Evolutionary conservation across 192 early-diverging fungal genomes (phyloP), one percentile per base, ranked within the genome.

Genomic region (Lobosporangium transversale): DNA sequence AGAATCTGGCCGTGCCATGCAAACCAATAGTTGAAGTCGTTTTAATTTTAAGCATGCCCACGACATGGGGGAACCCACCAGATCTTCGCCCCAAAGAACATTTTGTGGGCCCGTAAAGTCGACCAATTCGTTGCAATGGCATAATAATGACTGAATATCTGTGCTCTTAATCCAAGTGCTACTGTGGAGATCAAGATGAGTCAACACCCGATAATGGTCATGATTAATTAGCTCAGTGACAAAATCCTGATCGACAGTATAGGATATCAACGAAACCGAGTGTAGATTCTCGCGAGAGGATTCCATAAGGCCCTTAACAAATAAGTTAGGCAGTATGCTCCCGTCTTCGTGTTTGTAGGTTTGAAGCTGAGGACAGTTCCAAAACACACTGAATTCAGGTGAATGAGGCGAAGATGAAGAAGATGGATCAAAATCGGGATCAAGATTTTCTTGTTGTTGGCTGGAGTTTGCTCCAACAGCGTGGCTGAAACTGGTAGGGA

Each of bases 1-100:
- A n/a, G 66, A 68, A 53, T 68, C 66, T 3, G 66, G 66, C 44
- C 66, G 48, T 14, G 66, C 66, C 36, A 68, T 31, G 36, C 66
- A 58, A 26, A 68, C 27, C 47, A 68, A 26, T n/a, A 68, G 8
- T 29, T 43, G 44, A 10, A 68, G 27, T 20, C 23, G 31, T 12
- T 43, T 47, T 29, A 68, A 35, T 17, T 58, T 58, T 14, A 58
- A 9, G 18, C 66, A 68, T 40, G 56, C 32, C 66, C 66, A 68
- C 3, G 27, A 26, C 20, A 27, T 17, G 2, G 35, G 0, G 1
- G 66, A 68, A 7, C n/a, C 24, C 18, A 42, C 17, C 2, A 68
- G 8, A 24, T 68, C 66, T n/a, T 68, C 66, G 1, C 66, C 66
- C 66, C 66, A 68, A 1, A 68, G 47, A 8, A 68, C 66, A 27